phyloP scores from a whole-genome alignment of 2,329 filamentous ascomycete genomes.

The Calcarisporium arbuscula region DNA sequence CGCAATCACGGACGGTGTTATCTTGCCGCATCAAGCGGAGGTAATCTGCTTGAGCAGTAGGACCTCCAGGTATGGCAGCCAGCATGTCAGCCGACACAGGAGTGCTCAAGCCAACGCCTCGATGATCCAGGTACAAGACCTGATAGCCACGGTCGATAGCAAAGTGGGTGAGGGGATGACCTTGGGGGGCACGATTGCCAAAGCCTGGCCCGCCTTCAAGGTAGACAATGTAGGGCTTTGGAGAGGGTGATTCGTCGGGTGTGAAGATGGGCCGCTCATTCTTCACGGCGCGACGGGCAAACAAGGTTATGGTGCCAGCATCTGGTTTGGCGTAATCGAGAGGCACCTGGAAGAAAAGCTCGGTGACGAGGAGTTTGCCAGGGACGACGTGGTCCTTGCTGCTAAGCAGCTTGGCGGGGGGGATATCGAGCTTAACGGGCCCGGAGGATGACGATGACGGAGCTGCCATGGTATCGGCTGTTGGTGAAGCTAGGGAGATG shows the following conservation, averaged over 20 bases:
- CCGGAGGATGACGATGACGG: too few relatives aligned
- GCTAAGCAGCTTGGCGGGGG: constrained; percentile 32
- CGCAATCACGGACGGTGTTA: constrained; percentile 82
- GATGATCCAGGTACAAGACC: constrained; percentile 80
- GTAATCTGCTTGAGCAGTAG: constrained; percentile 68
- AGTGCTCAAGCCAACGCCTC: constrained; percentile 79
- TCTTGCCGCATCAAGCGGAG: constrained; percentile 83
- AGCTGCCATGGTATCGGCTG: constrained; percentile 8
- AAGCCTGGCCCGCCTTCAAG: constrained; percentile 84
- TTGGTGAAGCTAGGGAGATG: constrained; percentile 8
- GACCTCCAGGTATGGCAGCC: constrained; percentile 45
- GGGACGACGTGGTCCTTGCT: constrained; percentile 37
- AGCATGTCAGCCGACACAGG: constrained; percentile 72
- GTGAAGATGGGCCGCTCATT: constrained; percentile 55
- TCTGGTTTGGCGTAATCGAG: constrained; percentile 64
- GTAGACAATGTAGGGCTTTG: constrained; percentile 60
- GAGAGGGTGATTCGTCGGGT: constrained; percentile 26
- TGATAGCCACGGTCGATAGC: constrained; percentile 79
- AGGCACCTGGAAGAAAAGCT: constrained; percentile 83
- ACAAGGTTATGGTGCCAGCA: constrained; percentile 61
- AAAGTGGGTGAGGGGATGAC: constrained; percentile 61
- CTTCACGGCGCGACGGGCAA: constrained; percentile 67
- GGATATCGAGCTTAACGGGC: constrained; percentile 18
- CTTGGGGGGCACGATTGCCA: constrained; percentile 68
- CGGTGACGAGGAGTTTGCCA: constrained; percentile 68